Conservation (phyloP, 257 asterid genomes). For the Mentha longifolia region DNA sequence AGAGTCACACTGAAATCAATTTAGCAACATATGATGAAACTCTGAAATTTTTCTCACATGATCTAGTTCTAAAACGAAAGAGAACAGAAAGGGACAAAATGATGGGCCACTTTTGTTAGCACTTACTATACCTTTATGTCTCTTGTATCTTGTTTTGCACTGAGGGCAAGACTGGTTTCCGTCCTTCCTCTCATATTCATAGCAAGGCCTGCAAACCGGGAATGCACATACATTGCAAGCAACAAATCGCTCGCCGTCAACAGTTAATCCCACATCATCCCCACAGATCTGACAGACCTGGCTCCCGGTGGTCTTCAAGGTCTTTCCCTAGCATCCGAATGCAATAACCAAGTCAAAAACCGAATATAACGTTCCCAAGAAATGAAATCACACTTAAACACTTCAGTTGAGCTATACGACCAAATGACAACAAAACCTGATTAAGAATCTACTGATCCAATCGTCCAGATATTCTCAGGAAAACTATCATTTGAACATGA, state of each 20-base stretch:
- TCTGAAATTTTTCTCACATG: conserved; percentile 2
- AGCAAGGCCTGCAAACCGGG: conserved; percentile 98
- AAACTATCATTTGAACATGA: neutral
- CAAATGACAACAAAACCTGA: neutral
- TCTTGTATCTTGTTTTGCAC: conserved; percentile 96
- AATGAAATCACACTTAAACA: conserved; percentile 15
- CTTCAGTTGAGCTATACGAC: neutral
- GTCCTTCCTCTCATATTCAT: conserved; percentile 97
- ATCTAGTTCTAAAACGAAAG: neutral
- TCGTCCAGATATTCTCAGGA: neutral
- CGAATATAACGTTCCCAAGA: conserved; percentile 5
- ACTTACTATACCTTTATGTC: conserved; percentile 73
- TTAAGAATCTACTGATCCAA: conserved; percentile 14
- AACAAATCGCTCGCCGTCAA: conserved; percentile 77
- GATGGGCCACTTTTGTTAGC: conserved; percentile 4
- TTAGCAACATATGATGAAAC: conserved; percentile 9
- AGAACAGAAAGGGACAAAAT: conserved; percentile 13
- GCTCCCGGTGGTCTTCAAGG: conserved; percentile 64
- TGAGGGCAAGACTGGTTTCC: conserved; percentile 97
- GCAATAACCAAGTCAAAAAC: conserved; percentile 24
- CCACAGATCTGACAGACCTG: conserved; percentile 98
- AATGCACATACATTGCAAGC: conserved; percentile 93
- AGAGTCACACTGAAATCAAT: neutral
- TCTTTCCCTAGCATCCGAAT: conserved; percentile 65
- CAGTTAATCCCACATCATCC: conserved; percentile 78